phyloP scores from a whole-genome alignment of 495 filamentous ascomycete species.

The Hypoxylon fragiforme region DNA sequence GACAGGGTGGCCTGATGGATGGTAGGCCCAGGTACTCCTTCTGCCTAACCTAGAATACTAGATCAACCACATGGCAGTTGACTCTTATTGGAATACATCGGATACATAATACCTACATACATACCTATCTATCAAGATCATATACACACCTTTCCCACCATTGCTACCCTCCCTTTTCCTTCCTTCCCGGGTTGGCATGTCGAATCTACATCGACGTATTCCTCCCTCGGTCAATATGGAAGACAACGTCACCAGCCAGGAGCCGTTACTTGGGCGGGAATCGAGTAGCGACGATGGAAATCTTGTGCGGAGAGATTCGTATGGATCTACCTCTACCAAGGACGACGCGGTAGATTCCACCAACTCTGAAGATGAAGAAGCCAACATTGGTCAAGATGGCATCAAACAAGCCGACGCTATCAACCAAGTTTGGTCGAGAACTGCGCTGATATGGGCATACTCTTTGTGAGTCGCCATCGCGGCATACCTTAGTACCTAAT shows the following conservation, averaged over 20 bases:
- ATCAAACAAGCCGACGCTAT: slow-evolving; percentile 51
- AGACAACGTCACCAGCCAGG: slow-evolving; percentile 29
- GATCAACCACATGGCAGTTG: too few relatives aligned
- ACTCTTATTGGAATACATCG: too few relatives aligned
- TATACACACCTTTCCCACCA: slow-evolving; percentile 1
- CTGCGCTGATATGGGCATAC: slow-evolving; percentile 45
- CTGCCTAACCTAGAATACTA: slow-evolving; percentile 3
- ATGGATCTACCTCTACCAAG: slow-evolving; percentile 31
- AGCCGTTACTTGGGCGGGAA: slow-evolving; percentile 29
- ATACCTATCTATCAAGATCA: too few relatives aligned
- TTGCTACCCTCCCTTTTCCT: slow-evolving; percentile 9
- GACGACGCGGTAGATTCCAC: slow-evolving; percentile 17
- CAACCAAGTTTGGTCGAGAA: slow-evolving; percentile 50
- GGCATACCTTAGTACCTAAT: neutral
- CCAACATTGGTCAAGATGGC: slow-evolving; percentile 37
- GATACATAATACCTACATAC: too few relatives aligned
- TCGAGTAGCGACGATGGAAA: slow-evolving; percentile 21
- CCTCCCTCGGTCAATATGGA: slow-evolving; percentile 29
- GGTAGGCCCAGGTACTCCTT: too few relatives aligned
- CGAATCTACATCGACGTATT: slow-evolving; percentile 30
- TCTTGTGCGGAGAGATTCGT: slow-evolving; percentile 24
- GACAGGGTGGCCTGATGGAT: slow-evolving; percentile 30
- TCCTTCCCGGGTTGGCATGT: slow-evolving; percentile 19
- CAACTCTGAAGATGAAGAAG: slow-evolving; percentile 34
- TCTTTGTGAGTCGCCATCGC: slow-evolving; percentile 40